Conservation (phyloP, 2,329 filamentous ascomycete genomes). For the Talaromyces sp. region DNA sequence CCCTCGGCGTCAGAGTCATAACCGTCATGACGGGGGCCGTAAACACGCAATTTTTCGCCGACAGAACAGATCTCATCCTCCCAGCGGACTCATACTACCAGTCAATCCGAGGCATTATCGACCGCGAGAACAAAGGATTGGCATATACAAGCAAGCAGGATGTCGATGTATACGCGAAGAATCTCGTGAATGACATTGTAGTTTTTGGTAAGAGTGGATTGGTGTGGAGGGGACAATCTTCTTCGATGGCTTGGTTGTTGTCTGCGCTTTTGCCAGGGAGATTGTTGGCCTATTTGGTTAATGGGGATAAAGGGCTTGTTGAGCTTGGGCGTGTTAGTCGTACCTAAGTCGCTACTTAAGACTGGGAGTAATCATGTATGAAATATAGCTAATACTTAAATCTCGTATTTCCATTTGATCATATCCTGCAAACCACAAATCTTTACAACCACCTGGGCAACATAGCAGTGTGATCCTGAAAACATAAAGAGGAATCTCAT, state of each 20-base stretch:
- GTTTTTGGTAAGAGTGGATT: neutral
- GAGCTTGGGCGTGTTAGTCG: neutral
- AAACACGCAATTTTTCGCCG: neutral
- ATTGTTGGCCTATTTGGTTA: neutral
- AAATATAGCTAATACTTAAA: neutral
- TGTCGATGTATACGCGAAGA: neutral
- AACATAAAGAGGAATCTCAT: neutral
- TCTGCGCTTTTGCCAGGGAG: neutral
- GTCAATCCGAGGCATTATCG: neutral
- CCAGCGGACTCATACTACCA: neutral
- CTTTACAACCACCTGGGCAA: neutral
- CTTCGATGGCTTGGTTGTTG: neutral
- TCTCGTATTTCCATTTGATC: neutral
- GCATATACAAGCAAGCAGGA: neutral
- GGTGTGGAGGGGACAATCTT: neutral
- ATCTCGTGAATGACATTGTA: neutral
- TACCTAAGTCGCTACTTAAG: neutral
- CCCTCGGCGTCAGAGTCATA: neutral
- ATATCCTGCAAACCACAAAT: neutral
- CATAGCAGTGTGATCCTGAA: too few relatives aligned
- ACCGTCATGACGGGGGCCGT: constrained; percentile 1
- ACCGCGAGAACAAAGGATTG: neutral
- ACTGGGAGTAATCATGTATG: neutral
- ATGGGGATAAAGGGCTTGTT: neutral
- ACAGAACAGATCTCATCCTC: neutral